phyloP scores from a whole-genome alignment of 805 yeast species.

The Pichia nakasei region DNA sequence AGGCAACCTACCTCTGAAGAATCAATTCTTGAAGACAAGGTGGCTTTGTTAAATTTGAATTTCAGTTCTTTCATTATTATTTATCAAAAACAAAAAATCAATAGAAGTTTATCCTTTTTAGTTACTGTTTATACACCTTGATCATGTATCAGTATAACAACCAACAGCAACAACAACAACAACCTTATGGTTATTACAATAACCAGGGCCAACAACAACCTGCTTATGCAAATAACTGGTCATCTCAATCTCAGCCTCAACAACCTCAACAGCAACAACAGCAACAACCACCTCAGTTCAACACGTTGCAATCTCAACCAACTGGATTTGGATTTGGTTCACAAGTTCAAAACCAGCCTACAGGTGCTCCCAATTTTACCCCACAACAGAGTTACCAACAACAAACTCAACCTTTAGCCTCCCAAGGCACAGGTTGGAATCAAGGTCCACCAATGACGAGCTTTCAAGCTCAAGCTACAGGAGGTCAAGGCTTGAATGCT shows the following conservation, averaged over 20 bases:
- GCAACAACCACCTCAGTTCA: slow-evolving; percentile 14
- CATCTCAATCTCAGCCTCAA: slow-evolving; percentile 6
- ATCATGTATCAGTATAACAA: slow-evolving; percentile 21
- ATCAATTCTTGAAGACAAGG: no score
- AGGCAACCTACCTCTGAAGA: no score
- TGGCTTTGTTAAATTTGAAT: no score
- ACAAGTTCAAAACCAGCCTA: slow-evolving; percentile 10
- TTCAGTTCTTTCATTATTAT: no score
- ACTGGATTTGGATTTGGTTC: slow-evolving; percentile 30
- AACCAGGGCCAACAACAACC: slow-evolving; percentile 17
- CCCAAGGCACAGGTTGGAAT: slow-evolving; percentile 36
- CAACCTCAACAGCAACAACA: slow-evolving; percentile 21
- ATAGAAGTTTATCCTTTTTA: no score
- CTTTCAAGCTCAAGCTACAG: slow-evolving; percentile 16
- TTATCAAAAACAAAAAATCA: no score
- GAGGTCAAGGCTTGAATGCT: slow-evolving; percentile 9
- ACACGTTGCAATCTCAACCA: slow-evolving; percentile 27
- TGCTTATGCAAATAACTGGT: slow-evolving; percentile 19
- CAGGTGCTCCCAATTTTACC: slow-evolving; percentile 16
- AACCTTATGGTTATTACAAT: slow-evolving; percentile 12
- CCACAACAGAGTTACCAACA: slow-evolving; percentile 8
- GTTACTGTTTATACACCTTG: no score
- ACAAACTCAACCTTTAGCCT: slow-evolving; percentile 10
- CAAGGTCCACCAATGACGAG: slow-evolving; percentile 20
- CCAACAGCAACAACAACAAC: slow-evolving; percentile 14